Conservation (phyloP, 345 rosid genomes). For the Dimocarpus longan region DNA sequence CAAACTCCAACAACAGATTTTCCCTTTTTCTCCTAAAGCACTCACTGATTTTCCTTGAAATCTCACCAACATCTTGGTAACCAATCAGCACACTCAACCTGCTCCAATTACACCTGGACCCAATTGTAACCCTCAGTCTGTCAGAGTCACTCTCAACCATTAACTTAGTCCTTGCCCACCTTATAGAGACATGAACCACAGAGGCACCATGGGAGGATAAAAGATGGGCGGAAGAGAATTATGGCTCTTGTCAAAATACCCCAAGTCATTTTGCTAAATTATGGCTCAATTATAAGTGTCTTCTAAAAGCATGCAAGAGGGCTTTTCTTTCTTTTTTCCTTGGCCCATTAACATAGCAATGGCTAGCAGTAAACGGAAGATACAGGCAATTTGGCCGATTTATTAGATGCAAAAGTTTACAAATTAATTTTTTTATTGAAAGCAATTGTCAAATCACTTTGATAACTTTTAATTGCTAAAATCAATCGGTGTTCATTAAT, state of each 20-base stretch:
- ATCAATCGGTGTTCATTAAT: too few relatives aligned
- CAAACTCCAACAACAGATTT: slow-evolving; percentile 16
- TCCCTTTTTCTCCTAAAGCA: slow-evolving; percentile 13
- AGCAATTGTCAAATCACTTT: not conserved
- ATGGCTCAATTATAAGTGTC: not conserved
- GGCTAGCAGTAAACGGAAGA: not conserved
- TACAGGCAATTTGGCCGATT: not conserved
- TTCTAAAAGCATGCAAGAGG: not conserved
- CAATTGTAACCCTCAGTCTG: not conserved
- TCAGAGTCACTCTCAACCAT: not conserved
- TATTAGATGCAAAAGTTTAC: not conserved
- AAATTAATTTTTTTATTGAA: too few relatives aligned
- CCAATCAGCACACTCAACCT: slow-evolving; percentile 4
- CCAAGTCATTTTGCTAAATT: not conserved
- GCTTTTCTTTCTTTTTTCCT: not conserved
- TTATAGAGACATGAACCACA: not conserved
- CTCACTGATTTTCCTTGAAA: slow-evolving; percentile 9
- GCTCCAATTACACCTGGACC: not conserved
- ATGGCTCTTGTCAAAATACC: not conserved
- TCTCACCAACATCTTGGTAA: slow-evolving; percentile 11
- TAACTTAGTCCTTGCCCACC: not conserved
- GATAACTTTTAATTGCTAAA: too few relatives aligned
- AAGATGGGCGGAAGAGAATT: not conserved
- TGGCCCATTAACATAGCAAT: not conserved
- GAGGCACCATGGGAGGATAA: not conserved